These are phyloP conservation scores for Mariannaea sp. DNA, from an alignment of 2,329 filamentous ascomycete genomes.

Conservation along the genomic window DNA sequence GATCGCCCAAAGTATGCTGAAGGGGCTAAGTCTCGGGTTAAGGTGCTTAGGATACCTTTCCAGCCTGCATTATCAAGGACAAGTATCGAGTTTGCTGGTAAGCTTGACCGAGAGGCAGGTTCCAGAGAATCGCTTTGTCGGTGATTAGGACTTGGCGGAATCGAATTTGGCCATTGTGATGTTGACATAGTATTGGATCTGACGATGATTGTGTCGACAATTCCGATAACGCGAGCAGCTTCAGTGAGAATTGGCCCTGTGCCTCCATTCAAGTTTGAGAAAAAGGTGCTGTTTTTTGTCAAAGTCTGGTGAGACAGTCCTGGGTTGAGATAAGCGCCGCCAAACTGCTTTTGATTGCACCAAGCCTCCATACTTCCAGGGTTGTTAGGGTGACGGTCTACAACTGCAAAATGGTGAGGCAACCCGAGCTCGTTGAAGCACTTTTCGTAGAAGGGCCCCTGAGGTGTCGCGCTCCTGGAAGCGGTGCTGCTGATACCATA, in stretches of 20 bases:
- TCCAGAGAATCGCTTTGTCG: conserved; percentile 38
- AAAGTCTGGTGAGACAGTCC: conserved; percentile 66
- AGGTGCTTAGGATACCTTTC: conserved; percentile 81
- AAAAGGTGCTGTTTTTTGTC: conserved; percentile 60
- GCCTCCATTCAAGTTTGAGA: conserved; percentile 55
- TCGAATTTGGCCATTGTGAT: conserved; percentile 52
- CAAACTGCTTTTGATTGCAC: conserved; percentile 75
- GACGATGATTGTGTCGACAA: conserved; percentile 81
- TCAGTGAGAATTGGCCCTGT: conserved; percentile 68
- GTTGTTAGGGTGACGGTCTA: conserved; percentile 70
- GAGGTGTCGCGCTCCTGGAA: conserved; percentile 66
- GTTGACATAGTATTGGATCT: conserved; percentile 50
- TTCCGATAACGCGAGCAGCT: conserved; percentile 76
- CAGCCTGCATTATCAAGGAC: conserved; percentile 83
- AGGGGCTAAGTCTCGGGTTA: conserved; percentile 81
- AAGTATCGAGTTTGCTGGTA: conserved; percentile 59
- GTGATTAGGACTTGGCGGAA: conserved; percentile 54
- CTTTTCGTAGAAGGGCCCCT: conserved; percentile 85
- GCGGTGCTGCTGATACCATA: conserved; percentile 78
- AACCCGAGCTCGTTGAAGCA: conserved; percentile 82
- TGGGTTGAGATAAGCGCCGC: conserved; percentile 80
- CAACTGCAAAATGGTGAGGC: conserved; percentile 78
- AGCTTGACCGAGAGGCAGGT: conserved; percentile 38
- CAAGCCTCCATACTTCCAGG: conserved; percentile 71
- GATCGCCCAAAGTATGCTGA: conserved; percentile 78